Evolutionary conservation across 2,329 filamentous ascomycete genomes (phyloP), one percentile per base, ranked within the genome.

Genomic region (Aureobasidium zeae): DNA sequence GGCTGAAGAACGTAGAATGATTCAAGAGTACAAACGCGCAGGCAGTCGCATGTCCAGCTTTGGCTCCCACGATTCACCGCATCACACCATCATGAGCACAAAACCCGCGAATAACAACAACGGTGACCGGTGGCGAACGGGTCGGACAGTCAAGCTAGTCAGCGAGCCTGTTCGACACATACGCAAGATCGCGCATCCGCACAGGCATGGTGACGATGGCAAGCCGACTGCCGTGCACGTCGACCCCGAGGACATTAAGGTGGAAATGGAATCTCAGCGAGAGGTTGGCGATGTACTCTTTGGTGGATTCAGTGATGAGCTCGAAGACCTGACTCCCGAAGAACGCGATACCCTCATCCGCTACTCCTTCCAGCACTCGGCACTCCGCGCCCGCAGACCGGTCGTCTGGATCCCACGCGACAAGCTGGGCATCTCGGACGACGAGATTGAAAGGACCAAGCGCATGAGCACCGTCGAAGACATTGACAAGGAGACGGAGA

Each of bases 341-440:
- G 86, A 95, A 60, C 76, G 91, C 54, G 88, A 96, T 57, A 72
- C 79, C 46, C 76, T 96, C 28, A 83, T 91, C 10, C 81, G 81
- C 44, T 81, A 87, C 55, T 87, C 89, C 0, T 98, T 98, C 63
- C 81, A 88, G 64, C 91, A 98, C 57, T 81, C 80, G 24, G 91
- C 91, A 1, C 71, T 95, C 26, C 79, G 91, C 7, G 85, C 88
- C 1, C 77, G 83, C 41, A 75, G 87, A 42, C 91, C 91, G 0
- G 86, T 85, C 0, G 80, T 98, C 19, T 98, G 91, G 91, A 85
- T 98, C 32, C 91, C 91, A 0, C 77, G 82, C 9, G 91, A 98
- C 57, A 83, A 91, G 52, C 64, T 96, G 4, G 91, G 91, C 4
- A 76, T 98, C 46, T 87, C 84, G 52, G 86, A 94, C 54, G 89